Evolutionary conservation across 306 rosid species (phyloP).

Genomic region (Cucurbita pepo): DNA sequence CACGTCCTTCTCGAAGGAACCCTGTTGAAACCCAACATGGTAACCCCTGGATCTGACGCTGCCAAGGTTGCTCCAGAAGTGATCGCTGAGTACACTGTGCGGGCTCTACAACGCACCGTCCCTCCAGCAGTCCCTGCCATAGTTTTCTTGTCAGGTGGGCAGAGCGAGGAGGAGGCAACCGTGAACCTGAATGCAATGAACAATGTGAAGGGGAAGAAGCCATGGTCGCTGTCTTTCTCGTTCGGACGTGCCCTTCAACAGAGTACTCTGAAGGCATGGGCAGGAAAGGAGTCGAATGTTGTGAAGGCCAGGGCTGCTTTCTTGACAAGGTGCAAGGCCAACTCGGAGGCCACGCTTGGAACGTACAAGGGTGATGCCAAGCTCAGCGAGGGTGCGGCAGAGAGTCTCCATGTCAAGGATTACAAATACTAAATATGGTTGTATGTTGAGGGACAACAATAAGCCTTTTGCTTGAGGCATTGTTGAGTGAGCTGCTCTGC

Average conservation of each 20-base stretch:
- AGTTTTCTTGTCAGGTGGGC: conserved; percentile 81
- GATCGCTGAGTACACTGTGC: conserved; percentile 53
- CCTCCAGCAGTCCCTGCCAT: conserved; percentile 69
- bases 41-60: conserved; percentile 66
- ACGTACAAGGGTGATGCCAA: conserved; percentile 52
- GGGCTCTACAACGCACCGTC: conserved; percentile 51
- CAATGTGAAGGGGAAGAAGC: conserved; percentile 59
- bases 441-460: background rate
- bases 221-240: conserved; percentile 71
- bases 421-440: conserved; percentile 28
- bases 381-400: conserved; percentile 50
- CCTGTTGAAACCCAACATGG: conserved; percentile 85
- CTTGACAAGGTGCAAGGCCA: conserved; percentile 63
- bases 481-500: background rate
- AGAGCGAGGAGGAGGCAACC: conserved; percentile 81
- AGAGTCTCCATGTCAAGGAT: conserved; percentile 66
- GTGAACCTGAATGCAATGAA: conserved; percentile 71
- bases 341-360: conserved; percentile 72
- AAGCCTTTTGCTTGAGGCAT: background rate
- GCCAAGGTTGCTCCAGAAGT: conserved; percentile 41
- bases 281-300: conserved; percentile 44
- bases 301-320: conserved; percentile 51
- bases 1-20: conserved; percentile 73
- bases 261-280: conserved; percentile 85
- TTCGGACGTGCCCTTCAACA: conserved; percentile 78